phyloP scores from a whole-genome alignment of 2,329 filamentous ascomycete species.

The Claviceps africana region DNA sequence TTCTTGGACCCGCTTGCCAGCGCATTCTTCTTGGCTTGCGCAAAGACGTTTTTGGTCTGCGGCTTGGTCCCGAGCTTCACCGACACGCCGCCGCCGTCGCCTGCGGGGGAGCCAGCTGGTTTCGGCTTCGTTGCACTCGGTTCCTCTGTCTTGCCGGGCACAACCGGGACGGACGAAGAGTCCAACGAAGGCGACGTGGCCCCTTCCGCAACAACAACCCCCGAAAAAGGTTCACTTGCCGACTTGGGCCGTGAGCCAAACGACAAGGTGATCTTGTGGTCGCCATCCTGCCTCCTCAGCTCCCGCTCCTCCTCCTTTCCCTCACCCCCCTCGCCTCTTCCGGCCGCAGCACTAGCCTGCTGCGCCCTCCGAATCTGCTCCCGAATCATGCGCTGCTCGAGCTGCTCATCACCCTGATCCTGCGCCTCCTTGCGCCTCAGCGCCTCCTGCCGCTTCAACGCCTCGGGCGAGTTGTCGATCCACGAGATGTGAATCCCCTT shows the following conservation, averaged over 20 bases:
- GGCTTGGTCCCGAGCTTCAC: conserved; percentile 51
- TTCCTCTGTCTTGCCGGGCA: conserved; percentile 7
- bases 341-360: conserved; percentile 27
- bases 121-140: conserved; percentile 15
- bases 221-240: conserved; percentile 1
- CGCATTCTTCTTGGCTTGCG: conserved; percentile 53
- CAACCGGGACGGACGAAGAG: conserved; percentile 6
- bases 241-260: conserved; percentile 38
- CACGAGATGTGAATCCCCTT: conserved; percentile 79
- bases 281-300: conserved; percentile 52
- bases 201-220: conserved; percentile 1
- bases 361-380: conserved; percentile 72
- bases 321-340: conserved; percentile 22
- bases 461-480: conserved; percentile 85
- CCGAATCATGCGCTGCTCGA: conserved; percentile 68
- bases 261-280: conserved; percentile 54
- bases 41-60: conserved; percentile 67
- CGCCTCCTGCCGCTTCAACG: conserved; percentile 65
- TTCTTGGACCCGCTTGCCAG: conserved; percentile 49
- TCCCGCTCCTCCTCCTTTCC: conserved; percentile 29
- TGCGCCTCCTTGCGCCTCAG: conserved; percentile 70
- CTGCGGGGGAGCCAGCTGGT: conserved; percentile 16
- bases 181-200: conserved; percentile 11
- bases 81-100: conserved; percentile 34
- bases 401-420: conserved; percentile 81